phyloP scores from a whole-genome alignment of 2,329 filamentous ascomycete species.

The Magnaporthiopsis rhizophila region DNA sequence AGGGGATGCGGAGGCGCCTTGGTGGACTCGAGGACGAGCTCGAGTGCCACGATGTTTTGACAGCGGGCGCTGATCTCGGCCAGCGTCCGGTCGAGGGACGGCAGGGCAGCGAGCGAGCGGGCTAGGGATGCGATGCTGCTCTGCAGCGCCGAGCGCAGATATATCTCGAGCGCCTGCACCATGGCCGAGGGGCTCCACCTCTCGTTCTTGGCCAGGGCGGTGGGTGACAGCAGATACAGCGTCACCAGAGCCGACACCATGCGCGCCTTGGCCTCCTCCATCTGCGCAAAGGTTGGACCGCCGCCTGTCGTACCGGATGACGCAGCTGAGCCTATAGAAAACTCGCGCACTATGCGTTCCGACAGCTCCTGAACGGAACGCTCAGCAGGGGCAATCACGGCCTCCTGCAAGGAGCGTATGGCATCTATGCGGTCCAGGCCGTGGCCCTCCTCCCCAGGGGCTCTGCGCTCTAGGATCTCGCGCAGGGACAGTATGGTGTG shows the following conservation, averaged over 20 bases:
- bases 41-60: slow-evolving; percentile 84
- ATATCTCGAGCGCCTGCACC: slow-evolving; percentile 68
- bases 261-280: slow-evolving; percentile 66
- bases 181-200: slow-evolving; percentile 62
- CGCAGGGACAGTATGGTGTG: slow-evolving; percentile 70
- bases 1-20: slow-evolving; percentile 64
- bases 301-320: slow-evolving; percentile 23
- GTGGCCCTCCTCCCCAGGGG: slow-evolving; percentile 64
- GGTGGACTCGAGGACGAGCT: slow-evolving; percentile 63
- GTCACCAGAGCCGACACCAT: slow-evolving; percentile 67
- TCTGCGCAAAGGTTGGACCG: slow-evolving; percentile 49
- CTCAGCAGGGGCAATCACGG: slow-evolving; percentile 65
- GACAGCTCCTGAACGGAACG: slow-evolving; percentile 63
- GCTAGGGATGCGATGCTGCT: slow-evolving; percentile 68
- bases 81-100: slow-evolving; percentile 73
- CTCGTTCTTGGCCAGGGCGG: slow-evolving; percentile 41
- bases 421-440: slow-evolving; percentile 68
- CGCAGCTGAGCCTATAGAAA: slow-evolving; percentile 56
- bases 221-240: slow-evolving; percentile 75
- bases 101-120: slow-evolving; percentile 69
- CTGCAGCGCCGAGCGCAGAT: slow-evolving; percentile 73
- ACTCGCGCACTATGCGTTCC: slow-evolving; percentile 75
- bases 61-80: slow-evolving; percentile 76
- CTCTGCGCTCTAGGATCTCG: slow-evolving; percentile 61
- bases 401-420: slow-evolving; percentile 58